A percentile compares a stretch with the other conserved stretches of the same genome.
phyloP scores from a whole-genome alignment of 306 rosid genomes.

The Trifolium fragiferum region DNA sequence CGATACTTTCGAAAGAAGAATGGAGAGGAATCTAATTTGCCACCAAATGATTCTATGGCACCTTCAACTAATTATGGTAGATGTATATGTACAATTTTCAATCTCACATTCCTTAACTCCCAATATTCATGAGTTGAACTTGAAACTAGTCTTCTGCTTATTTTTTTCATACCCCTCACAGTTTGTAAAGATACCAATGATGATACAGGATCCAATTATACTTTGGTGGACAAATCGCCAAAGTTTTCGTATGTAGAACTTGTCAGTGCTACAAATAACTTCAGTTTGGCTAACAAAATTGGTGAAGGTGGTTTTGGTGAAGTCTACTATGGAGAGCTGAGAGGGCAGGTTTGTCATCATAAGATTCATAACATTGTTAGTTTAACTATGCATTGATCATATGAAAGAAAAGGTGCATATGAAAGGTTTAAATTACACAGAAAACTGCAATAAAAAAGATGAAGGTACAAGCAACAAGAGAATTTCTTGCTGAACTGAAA shows the following conservation, averaged over 20 bases:
- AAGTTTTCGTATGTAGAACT: constrained; percentile 79
- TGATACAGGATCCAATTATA: not conserved
- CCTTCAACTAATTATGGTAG: constrained; percentile 3
- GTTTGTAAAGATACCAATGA: not conserved
- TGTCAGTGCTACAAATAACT: constrained; percentile 70
- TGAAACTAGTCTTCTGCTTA: no score
- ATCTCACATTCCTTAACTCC: no score
- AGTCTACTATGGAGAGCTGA: constrained; percentile 78
- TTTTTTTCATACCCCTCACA: no score
- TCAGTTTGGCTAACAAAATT: constrained; percentile 70
- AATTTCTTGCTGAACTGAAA: constrained; percentile 80
- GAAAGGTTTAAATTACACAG: no score
- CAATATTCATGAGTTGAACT: not conserved
- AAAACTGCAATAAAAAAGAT: constrained; percentile 59
- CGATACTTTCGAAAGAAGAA: not conserved
- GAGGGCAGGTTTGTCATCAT: constrained; percentile 71
- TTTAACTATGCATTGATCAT: not conserved
- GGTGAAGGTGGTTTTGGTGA: constrained; percentile 91
- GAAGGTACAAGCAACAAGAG: constrained; percentile 76
- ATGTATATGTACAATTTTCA: not conserved
- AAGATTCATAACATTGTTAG: not conserved
- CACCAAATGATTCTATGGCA: not conserved
- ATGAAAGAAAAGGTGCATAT: not conserved
- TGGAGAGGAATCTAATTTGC: not conserved
- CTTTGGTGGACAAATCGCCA: constrained; percentile 56